Percentiles rank a stretch among this genome's conserved stretches.
Evolutionary conservation across 2,329 filamentous ascomycete species (phyloP).

Genomic region (Apiospora phragmitis): DNA sequence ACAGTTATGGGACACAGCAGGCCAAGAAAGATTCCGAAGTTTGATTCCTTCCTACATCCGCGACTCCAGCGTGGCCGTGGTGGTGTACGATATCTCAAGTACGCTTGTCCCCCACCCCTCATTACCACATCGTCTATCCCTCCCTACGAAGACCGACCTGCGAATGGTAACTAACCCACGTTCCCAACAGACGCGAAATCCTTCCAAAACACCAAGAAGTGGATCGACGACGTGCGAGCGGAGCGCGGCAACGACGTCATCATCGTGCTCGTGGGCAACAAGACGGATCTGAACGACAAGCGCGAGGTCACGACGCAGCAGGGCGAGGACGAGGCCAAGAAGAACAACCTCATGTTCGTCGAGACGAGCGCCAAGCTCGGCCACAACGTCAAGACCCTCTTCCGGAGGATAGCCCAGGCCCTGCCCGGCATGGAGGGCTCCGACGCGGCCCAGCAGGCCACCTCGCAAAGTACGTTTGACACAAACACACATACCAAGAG

Average conservation of each 20-base stretch:
- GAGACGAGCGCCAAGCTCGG: constrained; percentile 98
- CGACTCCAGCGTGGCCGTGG: constrained; percentile 95
- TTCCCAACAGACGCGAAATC: constrained; percentile 77
- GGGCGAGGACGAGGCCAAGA: constrained; percentile 97
- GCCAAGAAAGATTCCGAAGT: constrained; percentile 95
- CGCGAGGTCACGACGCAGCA: constrained; percentile 94
- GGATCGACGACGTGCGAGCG: constrained; percentile 97
- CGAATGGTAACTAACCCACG: constrained; percentile 21
- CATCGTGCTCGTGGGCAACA: constrained; percentile 97
- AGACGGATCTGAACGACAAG: constrained; percentile 98
- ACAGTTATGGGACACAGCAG: constrained; percentile 97
- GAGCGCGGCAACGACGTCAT: constrained; percentile 98
- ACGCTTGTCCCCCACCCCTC: constrained; percentile 25
- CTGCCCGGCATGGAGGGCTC: constrained; percentile 96
- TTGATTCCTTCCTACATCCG: constrained; percentile 98
- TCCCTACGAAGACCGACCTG: not conserved
- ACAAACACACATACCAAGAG: not conserved
- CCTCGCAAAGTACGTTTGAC: constrained; percentile 70
- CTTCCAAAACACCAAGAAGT: constrained; percentile 98
- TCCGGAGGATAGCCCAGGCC: constrained; percentile 97
- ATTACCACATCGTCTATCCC: not conserved
- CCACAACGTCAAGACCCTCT: constrained; percentile 96
- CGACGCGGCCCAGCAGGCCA: constrained; percentile 71
- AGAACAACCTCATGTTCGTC: constrained; percentile 97
- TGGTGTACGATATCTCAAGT: constrained; percentile 98